These are phyloP conservation scores for Suillus americanus DNA, from an alignment of 768 basidiomycete genomes.

Conservation along the genomic window DNA sequence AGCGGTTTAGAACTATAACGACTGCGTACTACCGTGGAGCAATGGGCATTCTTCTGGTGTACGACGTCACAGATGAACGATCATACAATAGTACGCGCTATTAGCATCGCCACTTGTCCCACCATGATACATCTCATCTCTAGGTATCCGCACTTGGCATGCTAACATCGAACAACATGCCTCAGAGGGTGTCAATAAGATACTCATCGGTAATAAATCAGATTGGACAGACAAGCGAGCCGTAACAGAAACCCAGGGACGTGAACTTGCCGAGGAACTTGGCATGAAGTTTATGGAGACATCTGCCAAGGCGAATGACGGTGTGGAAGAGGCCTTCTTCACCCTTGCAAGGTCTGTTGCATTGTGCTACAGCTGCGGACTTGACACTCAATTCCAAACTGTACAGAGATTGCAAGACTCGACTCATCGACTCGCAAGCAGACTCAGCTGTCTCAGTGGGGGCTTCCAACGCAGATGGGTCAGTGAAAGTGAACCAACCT, in stretches of 20 bases:
- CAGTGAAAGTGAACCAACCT: conserved; percentile 68
- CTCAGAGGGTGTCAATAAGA: conserved; percentile 98
- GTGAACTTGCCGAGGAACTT: conserved; percentile 87
- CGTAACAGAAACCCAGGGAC: conserved; percentile 89
- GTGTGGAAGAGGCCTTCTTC: conserved; percentile 99
- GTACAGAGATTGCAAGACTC: conserved; percentile 91
- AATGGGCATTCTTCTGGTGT: conserved; percentile 98
- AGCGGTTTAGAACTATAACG: conserved; percentile 97
- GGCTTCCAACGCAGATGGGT: conserved; percentile 47
- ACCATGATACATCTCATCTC: not conserved
- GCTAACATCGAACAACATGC: conserved; percentile 98
- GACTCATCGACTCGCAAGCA: conserved; percentile 92
- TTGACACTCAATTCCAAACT: not conserved
- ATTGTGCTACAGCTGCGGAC: not conserved
- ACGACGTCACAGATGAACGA: conserved; percentile 93
- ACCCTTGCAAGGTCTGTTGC: conserved; percentile 82
- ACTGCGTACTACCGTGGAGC: conserved; percentile 99
- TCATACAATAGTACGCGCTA: conserved; percentile 89
- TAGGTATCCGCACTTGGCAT: conserved; percentile 99
- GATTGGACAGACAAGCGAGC: conserved; percentile 97
- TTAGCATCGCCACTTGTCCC: conserved; percentile 14
- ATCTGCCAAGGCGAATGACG: conserved; percentile 94
- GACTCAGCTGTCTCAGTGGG: conserved; percentile 47
- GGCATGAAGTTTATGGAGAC: conserved; percentile 99
- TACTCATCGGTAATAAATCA: conserved; percentile 98